phyloP scores from a whole-genome alignment of 2,329 filamentous ascomycete genomes.

The Talaromyces pinophilus region DNA sequence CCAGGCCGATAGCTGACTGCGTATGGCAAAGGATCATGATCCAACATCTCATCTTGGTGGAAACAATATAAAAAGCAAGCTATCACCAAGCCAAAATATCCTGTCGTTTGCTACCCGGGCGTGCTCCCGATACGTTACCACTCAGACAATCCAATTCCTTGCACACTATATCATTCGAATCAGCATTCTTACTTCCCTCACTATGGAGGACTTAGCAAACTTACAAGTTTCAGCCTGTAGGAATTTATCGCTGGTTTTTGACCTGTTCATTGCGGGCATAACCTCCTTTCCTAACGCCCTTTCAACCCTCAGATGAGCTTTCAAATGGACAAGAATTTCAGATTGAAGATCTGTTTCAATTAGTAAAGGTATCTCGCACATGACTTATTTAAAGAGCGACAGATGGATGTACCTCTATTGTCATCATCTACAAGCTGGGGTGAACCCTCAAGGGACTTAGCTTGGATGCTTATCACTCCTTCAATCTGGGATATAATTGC shows the following conservation, averaged over 20 bases:
- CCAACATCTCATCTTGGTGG: neutral
- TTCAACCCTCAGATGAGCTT: slow-evolving; percentile 25
- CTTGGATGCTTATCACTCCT: slow-evolving; percentile 12
- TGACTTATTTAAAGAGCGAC: neutral
- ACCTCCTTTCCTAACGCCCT: slow-evolving; percentile 22
- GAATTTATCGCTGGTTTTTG: slow-evolving; percentile 20
- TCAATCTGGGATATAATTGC: slow-evolving; percentile 15
- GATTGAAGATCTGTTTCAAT: slow-evolving; percentile 17
- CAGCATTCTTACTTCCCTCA: neutral
- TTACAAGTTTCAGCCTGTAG: slow-evolving; percentile 24
- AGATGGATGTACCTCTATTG: slow-evolving; percentile 11
- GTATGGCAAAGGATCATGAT: neutral
- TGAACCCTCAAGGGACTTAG: slow-evolving; percentile 15
- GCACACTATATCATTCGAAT: slow-evolving; percentile 10
- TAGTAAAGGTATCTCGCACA: neutral
- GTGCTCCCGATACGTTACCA: neutral
- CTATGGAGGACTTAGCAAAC: neutral
- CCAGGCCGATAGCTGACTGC: neutral
- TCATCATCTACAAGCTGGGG: neutral
- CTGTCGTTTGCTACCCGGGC: neutral
- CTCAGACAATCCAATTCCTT: slow-evolving; percentile 19
- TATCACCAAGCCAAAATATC: slow-evolving; percentile 16
- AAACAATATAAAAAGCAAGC: neutral
- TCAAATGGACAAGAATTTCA: slow-evolving; percentile 22
- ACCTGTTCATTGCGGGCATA: slow-evolving; percentile 20